These are phyloP conservation scores for Populus hybrid DNA, from an alignment of 441 rosid species.

Conservation along the genomic window DNA sequence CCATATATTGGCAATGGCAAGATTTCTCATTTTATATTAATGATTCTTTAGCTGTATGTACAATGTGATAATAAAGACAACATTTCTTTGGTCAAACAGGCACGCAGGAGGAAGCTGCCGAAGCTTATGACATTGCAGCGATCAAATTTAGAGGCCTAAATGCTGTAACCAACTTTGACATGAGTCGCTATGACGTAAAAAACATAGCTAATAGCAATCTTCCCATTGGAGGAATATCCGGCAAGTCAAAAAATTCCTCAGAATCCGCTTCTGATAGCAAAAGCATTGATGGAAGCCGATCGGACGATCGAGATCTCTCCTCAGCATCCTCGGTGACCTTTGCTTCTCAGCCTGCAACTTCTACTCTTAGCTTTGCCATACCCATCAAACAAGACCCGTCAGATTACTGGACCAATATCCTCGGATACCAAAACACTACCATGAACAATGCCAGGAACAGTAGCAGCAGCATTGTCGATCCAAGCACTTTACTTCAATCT, in stretches of 20 bases:
- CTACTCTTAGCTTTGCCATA: slow-evolving; percentile 44
- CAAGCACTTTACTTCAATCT: slow-evolving; percentile 16
- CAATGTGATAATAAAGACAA: background rate
- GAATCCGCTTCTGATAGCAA: slow-evolving; percentile 42
- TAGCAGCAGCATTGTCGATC: background rate
- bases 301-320: slow-evolving; percentile 48
- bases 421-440: slow-evolving; percentile 35
- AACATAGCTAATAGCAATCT: slow-evolving; percentile 76
- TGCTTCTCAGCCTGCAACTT: slow-evolving; percentile 33
- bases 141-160: slow-evolving; percentile 43
- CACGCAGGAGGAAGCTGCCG: slow-evolving; percentile 97
- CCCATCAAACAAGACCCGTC: slow-evolving; percentile 63
- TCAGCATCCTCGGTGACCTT: slow-evolving; percentile 49
- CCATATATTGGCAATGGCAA: background rate
- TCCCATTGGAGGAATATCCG: slow-evolving; percentile 63
- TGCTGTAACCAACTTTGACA: slow-evolving; percentile 77
- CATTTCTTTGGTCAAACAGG: slow-evolving; percentile 32
- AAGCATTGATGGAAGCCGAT: slow-evolving; percentile 33
- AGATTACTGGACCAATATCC: slow-evolving; percentile 60
- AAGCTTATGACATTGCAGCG: slow-evolving; percentile 94
- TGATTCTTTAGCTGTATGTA: background rate
- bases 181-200: slow-evolving; percentile 82
- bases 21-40: background rate
- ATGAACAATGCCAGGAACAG: slow-evolving; percentile 18
- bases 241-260: slow-evolving; percentile 36